Evolutionary conservation across 352 stramenopile genomes (phyloP).

Genomic region (Peronospora tabacina): DNA sequence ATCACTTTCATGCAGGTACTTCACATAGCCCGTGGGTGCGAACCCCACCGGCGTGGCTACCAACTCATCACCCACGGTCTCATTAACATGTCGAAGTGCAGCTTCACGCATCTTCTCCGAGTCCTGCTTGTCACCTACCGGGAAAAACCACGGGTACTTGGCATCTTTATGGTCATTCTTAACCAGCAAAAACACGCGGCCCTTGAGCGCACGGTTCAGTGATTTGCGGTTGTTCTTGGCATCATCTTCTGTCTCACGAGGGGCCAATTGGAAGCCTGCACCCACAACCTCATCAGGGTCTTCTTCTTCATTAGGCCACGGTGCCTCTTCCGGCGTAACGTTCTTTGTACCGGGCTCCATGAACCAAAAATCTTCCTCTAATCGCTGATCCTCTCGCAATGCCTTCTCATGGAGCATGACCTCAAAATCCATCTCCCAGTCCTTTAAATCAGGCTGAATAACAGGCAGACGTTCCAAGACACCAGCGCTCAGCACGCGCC

Average conservation of each 20-base stretch:
- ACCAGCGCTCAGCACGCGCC: slow-evolving; percentile 60
- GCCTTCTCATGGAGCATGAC: slow-evolving; percentile 72
- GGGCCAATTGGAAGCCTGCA: slow-evolving; percentile 66
- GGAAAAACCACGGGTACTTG: slow-evolving; percentile 80
- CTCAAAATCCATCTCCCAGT: slow-evolving; percentile 71
- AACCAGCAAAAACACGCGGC: slow-evolving; percentile 70
- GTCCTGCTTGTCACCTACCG: slow-evolving; percentile 45
- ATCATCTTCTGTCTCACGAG: slow-evolving; percentile 74
- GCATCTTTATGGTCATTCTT: slow-evolving; percentile 38
- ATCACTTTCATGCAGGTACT: slow-evolving; percentile 51
- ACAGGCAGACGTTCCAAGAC: slow-evolving; percentile 70
- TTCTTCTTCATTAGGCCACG: slow-evolving; percentile 47
- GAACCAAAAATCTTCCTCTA: slow-evolving; percentile 83
- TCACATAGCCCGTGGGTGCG: slow-evolving; percentile 67
- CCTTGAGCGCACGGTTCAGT: slow-evolving; percentile 75
- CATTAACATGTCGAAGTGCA: slow-evolving; percentile 49
- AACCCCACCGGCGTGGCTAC: slow-evolving; percentile 57
- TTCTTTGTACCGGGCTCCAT: slow-evolving; percentile 66
- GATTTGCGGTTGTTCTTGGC: slow-evolving; percentile 76
- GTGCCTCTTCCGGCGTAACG: slow-evolving; percentile 68
- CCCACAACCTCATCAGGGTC: slow-evolving; percentile 66
- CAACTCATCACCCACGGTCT: slow-evolving; percentile 39
- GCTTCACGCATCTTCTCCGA: slow-evolving; percentile 78
- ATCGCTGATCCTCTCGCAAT: slow-evolving; percentile 62
- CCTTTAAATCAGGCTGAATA: slow-evolving; percentile 61